These are phyloP conservation scores for Pseudocercospora vitis DNA, from an alignment of 2,329 filamentous ascomycete genomes.

Conservation along the genomic window DNA sequence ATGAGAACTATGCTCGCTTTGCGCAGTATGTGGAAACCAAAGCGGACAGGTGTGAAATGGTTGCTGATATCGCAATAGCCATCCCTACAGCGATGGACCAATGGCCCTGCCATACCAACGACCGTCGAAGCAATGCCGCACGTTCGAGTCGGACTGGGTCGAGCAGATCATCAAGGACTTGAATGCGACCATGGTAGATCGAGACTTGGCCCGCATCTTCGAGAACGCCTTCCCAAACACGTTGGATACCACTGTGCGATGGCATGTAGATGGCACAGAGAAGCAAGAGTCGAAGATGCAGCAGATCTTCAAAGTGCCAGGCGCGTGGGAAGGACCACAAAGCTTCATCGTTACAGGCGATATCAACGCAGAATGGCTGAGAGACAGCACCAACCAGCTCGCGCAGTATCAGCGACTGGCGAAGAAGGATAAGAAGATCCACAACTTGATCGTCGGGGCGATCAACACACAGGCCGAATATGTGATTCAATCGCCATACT, in stretches of 20 bases:
- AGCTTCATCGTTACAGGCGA: conserved; percentile 86
- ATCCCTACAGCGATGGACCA: conserved; percentile 76
- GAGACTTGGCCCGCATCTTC: conserved; percentile 87
- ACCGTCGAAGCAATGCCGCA: conserved; percentile 77
- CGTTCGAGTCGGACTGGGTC: conserved; percentile 81
- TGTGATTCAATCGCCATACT: conserved; percentile 92
- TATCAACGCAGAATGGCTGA: conserved; percentile 89
- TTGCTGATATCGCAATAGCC: conserved; percentile 50
- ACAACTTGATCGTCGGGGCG: conserved; percentile 80
- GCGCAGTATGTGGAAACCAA: conserved; percentile 35
- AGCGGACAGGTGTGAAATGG: not conserved
- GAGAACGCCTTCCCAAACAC: conserved; percentile 78
- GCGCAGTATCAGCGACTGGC: conserved; percentile 84
- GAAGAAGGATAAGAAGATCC: conserved; percentile 74
- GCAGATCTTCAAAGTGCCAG: conserved; percentile 25
- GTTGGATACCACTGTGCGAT: conserved; percentile 83
- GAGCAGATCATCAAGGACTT: conserved; percentile 85
- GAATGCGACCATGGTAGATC: conserved; percentile 74
- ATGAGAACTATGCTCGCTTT: conserved; percentile 41
- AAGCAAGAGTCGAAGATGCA: conserved; percentile 43
- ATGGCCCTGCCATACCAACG: conserved; percentile 82
- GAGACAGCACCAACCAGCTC: conserved; percentile 91
- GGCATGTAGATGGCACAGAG: conserved; percentile 69
- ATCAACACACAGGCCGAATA: conserved; percentile 97
- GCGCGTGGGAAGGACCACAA: conserved; percentile 75